These are phyloP conservation scores for Hyaloscypha variabilis DNA, from an alignment of 495 filamentous ascomycete species.

Conservation along the genomic window DNA sequence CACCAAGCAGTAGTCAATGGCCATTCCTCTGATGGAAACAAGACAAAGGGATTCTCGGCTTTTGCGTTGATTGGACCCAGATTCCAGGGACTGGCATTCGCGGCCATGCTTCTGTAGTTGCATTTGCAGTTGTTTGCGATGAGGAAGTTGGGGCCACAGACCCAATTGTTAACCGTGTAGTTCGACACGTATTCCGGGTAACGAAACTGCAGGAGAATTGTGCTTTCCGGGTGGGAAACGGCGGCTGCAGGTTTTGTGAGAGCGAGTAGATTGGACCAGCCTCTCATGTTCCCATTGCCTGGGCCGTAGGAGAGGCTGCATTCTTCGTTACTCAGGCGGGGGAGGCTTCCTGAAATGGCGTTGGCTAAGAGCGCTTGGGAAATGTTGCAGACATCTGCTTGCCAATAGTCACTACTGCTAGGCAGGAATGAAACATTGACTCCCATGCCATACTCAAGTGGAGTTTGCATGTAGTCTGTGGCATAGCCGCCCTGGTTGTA, in stretches of 20 bases:
- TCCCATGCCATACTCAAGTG: background rate
- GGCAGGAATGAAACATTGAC: background rate
- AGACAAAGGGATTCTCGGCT: background rate
- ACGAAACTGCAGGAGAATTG: constrained; percentile 13
- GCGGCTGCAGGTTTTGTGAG: constrained; percentile 3
- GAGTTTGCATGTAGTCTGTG: background rate
- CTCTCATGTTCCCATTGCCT: background rate
- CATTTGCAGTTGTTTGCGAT: constrained; percentile 20
- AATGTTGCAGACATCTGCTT: constrained; percentile 10
- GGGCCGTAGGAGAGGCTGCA: constrained; percentile 16
- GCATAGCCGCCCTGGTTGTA: background rate
- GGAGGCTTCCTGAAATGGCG: background rate
- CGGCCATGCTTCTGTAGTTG: constrained; percentile 3
- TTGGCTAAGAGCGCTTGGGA: background rate
- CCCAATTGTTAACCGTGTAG: constrained; percentile 18
- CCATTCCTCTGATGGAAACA: constrained; percentile 6
- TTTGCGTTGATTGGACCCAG: background rate
- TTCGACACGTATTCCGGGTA: constrained; percentile 14
- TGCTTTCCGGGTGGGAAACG: background rate
- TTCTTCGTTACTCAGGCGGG: constrained; percentile 13
- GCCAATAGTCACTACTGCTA: background rate
- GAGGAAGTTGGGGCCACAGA: constrained; percentile 5
- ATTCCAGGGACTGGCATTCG: constrained; percentile 2
- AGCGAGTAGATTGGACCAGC: constrained; percentile 2
- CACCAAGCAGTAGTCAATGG: constrained; percentile 15